phyloP scores from a whole-genome alignment of 306 rosid genomes.

The Rosa multiflora region DNA sequence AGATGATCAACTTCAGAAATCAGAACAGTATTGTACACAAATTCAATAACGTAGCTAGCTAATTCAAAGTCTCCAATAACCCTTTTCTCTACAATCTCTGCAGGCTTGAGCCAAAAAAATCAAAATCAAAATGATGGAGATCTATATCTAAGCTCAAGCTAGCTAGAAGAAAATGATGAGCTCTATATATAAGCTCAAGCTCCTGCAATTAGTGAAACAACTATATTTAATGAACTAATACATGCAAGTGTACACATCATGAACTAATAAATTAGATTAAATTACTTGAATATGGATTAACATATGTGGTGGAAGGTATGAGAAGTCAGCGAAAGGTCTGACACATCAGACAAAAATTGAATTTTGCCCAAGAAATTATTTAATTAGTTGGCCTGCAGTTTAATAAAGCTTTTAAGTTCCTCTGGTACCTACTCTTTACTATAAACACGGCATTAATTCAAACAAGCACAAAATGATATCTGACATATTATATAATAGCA shows the following conservation, averaged over 20 bases:
- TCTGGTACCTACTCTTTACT: neutral
- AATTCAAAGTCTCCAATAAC: too few relatives aligned
- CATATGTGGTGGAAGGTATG: neutral
- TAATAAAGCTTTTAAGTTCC: neutral
- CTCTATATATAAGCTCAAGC: neutral
- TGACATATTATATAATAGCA: neutral
- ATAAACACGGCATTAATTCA: slow-evolving; percentile 1
- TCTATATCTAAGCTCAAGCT: neutral
- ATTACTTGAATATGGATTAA: neutral
- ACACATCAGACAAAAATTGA: slow-evolving; percentile 29
- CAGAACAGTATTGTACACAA: neutral
- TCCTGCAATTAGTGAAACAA: neutral
- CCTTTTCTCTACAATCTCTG: too few relatives aligned
- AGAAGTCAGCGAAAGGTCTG: slow-evolving; percentile 28
- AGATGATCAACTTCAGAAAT: neutral
- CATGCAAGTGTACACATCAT: neutral
- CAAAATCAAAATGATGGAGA: neutral
- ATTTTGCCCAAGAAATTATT: slow-evolving; percentile 25
- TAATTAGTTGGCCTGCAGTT: slow-evolving; percentile 16
- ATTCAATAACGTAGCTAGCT: too few relatives aligned
- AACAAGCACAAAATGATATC: neutral
- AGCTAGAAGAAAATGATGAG: neutral
- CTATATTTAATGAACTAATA: neutral
- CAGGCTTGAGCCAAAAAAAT: neutral
- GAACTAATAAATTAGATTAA: neutral